Conservation (phyloP, 2,329 filamentous ascomycete species). For the Fusarium sulawesiense region DNA sequence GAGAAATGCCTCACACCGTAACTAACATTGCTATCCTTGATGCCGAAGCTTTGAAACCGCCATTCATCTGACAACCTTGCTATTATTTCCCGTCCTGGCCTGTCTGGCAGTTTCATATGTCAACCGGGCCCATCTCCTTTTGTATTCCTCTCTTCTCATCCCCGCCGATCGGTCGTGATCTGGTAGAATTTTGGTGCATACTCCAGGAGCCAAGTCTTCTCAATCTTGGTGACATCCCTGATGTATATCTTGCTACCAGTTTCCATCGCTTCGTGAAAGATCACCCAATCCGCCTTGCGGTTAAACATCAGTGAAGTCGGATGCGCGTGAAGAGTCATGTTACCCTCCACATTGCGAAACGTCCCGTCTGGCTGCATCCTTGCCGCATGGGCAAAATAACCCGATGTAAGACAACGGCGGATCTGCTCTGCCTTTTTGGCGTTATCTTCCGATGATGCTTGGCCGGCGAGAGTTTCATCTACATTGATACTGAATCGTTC, state of each 20-base stretch:
- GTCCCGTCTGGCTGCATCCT: constrained; percentile 94
- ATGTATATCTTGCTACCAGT: constrained; percentile 90
- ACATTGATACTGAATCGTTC: constrained; percentile 83
- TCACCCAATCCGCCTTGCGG: constrained; percentile 94
- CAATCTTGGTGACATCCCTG: constrained; percentile 90
- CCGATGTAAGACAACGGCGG: constrained; percentile 83
- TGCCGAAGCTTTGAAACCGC: constrained; percentile 35
- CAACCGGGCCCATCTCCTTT: constrained; percentile 12
- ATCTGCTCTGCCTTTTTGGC: constrained; percentile 74
- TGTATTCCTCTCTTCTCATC: constrained; percentile 26
- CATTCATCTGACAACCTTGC: constrained; percentile 25
- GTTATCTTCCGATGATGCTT: constrained; percentile 48
- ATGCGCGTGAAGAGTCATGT: constrained; percentile 83
- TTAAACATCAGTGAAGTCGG: constrained; percentile 96
- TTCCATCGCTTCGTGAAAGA: constrained; percentile 94
- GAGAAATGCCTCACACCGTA: constrained; percentile 37
- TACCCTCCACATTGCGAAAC: constrained; percentile 86
- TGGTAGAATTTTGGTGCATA: constrained; percentile 88
- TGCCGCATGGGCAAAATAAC: constrained; percentile 93
- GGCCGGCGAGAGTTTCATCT: constrained; percentile 68
- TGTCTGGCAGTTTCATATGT: constrained; percentile 39
- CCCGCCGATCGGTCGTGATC: constrained; percentile 55
- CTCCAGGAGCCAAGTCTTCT: constrained; percentile 91
- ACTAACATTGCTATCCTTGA: constrained; percentile 22
- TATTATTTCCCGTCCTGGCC: constrained; percentile 3